Percentiles rank a stretch among this genome's conserved stretches.
These are phyloP conservation scores for Penstemon barbatus DNA, from an alignment of 257 asterid genomes.

Conservation along the genomic window DNA sequence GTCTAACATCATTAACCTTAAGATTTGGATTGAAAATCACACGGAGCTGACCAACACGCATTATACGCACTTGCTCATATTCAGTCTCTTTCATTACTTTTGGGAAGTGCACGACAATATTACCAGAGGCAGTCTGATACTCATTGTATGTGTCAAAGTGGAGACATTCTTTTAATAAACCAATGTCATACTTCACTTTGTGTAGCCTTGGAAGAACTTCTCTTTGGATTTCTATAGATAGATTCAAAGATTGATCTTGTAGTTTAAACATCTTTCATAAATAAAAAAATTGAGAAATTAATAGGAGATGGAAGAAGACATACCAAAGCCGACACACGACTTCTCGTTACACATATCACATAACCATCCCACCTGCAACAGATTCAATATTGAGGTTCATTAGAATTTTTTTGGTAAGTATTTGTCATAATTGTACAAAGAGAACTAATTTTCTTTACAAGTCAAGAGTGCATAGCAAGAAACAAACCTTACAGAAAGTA, in stretches of 20 bases:
- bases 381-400: too few relatives aligned
- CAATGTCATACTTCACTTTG: slow-evolving; percentile 32
- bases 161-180: slow-evolving; percentile 23
- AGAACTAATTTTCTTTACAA: not conserved
- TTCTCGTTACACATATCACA: too few relatives aligned
- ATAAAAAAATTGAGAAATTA: not conserved
- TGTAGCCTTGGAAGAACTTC: slow-evolving; percentile 36
- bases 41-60: slow-evolving; percentile 35
- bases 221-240: slow-evolving; percentile 12
- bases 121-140: slow-evolving; percentile 24
- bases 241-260: not conserved
- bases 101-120: slow-evolving; percentile 29
- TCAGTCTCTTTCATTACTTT: slow-evolving; percentile 36
- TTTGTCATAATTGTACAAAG: too few relatives aligned
- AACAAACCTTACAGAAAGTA: slow-evolving; percentile 27
- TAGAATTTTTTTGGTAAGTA: too few relatives aligned
- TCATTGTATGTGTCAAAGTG: slow-evolving; percentile 24
- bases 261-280: not conserved
- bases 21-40: slow-evolving; percentile 34
- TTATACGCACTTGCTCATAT: slow-evolving; percentile 26
- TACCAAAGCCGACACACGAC: too few relatives aligned
- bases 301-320: not conserved
- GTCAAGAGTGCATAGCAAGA: not conserved
- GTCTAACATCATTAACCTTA: slow-evolving; percentile 29
- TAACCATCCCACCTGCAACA: too few relatives aligned